Evolutionary conservation across 1,284 basidiomycete species (phyloP).

Genomic region (Ceratobasidium theobromae): DNA sequence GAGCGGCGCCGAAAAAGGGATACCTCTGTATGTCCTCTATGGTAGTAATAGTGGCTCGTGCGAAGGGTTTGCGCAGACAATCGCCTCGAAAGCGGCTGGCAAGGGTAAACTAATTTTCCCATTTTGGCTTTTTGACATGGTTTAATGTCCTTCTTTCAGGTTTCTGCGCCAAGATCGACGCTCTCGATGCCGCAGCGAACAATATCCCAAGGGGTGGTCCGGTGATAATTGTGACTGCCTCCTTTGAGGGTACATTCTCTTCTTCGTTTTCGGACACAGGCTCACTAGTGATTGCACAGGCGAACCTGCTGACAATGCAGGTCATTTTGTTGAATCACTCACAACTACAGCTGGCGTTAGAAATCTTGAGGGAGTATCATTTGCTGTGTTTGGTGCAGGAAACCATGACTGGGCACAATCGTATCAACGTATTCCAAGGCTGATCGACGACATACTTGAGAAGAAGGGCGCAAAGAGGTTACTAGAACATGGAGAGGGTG

Average conservation of each 20-base stretch:
- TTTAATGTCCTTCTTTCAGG: background rate
- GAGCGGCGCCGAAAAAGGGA: background rate
- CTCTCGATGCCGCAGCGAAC: background rate
- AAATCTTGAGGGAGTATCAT: conserved; percentile 47
- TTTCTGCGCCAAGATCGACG: background rate
- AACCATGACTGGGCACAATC: conserved; percentile 57
- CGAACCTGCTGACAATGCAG: conserved; percentile 54
- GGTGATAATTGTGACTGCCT: conserved; percentile 53
- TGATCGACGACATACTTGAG: conserved; percentile 48
- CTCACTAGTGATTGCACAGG: conserved; percentile 40
- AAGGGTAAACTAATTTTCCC: conserved; percentile 18
- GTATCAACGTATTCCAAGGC: conserved; percentile 53
- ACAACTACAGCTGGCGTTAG: conserved; percentile 38
- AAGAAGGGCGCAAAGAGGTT: conserved; percentile 49
- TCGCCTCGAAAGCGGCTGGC: conserved; percentile 11
- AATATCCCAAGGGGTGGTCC: conserved; percentile 52
- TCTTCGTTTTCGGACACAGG: too few relatives aligned
- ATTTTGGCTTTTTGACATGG: conserved; percentile 18
- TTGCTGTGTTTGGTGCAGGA: conserved; percentile 56
- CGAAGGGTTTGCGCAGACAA: conserved; percentile 33
- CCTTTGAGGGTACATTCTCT: conserved; percentile 57
- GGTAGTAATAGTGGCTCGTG: conserved; percentile 35
- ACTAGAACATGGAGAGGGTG: conserved; percentile 47
- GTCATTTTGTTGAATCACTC: conserved; percentile 51
- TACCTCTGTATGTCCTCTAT: conserved; percentile 13